Conservation (phyloP, 2,329 filamentous ascomycete species). For the Penicillium sp. region DNA sequence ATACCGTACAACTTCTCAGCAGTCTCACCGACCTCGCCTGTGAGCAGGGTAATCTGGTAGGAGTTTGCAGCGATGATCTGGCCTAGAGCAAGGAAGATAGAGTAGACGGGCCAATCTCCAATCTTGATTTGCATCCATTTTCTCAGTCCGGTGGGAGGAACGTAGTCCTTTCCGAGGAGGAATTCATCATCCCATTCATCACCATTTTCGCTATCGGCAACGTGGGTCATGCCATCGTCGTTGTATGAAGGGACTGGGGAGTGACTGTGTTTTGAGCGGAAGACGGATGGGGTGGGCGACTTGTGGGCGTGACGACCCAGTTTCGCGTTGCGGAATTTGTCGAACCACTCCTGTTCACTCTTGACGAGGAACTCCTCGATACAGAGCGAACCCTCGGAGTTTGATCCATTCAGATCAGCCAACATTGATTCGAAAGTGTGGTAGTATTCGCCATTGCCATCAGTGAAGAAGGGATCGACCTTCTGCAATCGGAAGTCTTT, state of each 20-base stretch:
- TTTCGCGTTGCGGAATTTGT: conserved; percentile 58
- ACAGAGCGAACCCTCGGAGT: conserved; percentile 60
- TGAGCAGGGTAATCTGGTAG: conserved; percentile 69
- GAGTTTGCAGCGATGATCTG: conserved; percentile 67
- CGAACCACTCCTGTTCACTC: conserved; percentile 68
- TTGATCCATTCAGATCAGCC: conserved; percentile 55
- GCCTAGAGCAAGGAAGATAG: conserved; percentile 61
- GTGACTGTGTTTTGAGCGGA: conserved; percentile 32
- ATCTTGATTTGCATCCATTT: conserved; percentile 58
- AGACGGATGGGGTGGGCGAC: conserved; percentile 39
- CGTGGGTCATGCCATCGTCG: conserved; percentile 33
- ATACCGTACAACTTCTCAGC: conserved; percentile 62
- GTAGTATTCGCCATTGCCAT: conserved; percentile 63
- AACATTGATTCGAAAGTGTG: conserved; percentile 59
- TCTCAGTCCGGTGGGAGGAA: conserved; percentile 57
- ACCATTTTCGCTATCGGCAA: conserved; percentile 36
- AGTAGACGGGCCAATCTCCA: conserved; percentile 66
- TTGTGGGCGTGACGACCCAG: conserved; percentile 53
- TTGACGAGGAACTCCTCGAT: conserved; percentile 67
- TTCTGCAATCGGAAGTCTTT: conserved; percentile 65
- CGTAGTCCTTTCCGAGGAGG: conserved; percentile 58
- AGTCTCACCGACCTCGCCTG: conserved; percentile 62
- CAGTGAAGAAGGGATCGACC: conserved; percentile 68
- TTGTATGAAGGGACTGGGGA: conserved; percentile 43
- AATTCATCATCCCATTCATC: conserved; percentile 53